Evolutionary conservation across 331 rosid genomes (phyloP), one percentile per base, ranked within the genome.

Genomic region (Quercus tomentella): DNA sequence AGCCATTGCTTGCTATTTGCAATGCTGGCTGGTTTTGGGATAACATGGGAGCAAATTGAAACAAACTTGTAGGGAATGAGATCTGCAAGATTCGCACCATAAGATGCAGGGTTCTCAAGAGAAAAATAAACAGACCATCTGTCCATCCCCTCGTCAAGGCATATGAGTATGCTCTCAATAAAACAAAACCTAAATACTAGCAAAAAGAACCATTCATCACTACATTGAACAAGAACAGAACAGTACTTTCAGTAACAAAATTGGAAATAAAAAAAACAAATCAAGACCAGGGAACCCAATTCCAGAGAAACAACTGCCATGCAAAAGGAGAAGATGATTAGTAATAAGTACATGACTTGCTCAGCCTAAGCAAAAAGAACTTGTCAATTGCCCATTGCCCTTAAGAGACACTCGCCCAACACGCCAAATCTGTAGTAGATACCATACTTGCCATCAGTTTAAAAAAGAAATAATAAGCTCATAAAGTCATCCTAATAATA

Each of bases 161-260:
- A 61, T 43, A 73, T 63, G 79, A 74, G 76, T 65, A 73, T 51
- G 70, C 73, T 69, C 70, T 20, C 78, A 15, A 81, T 49, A 77
- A 56, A 58, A 57, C 61, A 54, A 70, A 76, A 84, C 35, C 73
- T 83, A 70, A 80, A 67, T 41, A 73, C 83, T 75, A 77, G 70
- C 57, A 77, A 41, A 56, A 61, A 4, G 3, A 30, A 62, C 70
- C 56, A 31, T 56, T 45, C 58, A 17, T 22, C 73, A 71, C 73
- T 41, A 21, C 73, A n/a, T 22, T 54, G 75, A 72, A 20, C 66
- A 20, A 51, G 22, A 78, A 58, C 26, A 76, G 69, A 41, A 69
- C 43, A 41, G 45, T 22, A 75, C 68, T 55, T 54, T 52, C 63
- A 76, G n/a, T 75, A 72, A 77, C 31, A 49, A 37, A 60, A 78